Conservation (phyloP, 441 rosid species). For the Populus hybrid region DNA sequence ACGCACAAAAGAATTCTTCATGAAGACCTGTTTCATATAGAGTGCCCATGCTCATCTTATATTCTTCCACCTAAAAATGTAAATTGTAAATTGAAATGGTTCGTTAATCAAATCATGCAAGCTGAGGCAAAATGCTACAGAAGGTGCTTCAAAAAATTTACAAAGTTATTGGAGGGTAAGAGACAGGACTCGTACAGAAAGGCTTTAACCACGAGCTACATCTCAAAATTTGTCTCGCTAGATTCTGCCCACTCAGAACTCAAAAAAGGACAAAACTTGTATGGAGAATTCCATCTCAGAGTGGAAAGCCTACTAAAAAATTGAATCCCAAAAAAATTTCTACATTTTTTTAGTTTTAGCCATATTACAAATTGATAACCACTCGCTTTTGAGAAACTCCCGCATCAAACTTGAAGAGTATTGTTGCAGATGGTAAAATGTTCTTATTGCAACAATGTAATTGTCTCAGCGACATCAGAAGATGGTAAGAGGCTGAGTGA, state of each 20-base stretch:
- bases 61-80: not conserved
- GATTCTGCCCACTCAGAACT: not conserved
- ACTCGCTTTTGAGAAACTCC: not conserved
- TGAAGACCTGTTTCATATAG: not conserved
- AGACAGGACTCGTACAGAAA: not conserved
- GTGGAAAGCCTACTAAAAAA: not conserved
- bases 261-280: too few species aligned
- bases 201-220: not conserved
- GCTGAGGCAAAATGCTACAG: not conserved
- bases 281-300: not conserved
- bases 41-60: not conserved
- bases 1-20: not conserved
- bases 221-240: slow-evolving; percentile 5
- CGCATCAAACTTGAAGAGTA: not conserved
- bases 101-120: not conserved
- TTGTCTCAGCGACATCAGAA: slow-evolving; percentile 6
- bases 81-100: not conserved
- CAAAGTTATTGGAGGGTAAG: not conserved
- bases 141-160: not conserved
- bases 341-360: not conserved
- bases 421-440: not conserved
- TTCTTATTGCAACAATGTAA: not conserved
- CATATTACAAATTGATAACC: not conserved
- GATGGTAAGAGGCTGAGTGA: slow-evolving; percentile 26
- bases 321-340: not conserved